Evolutionary conservation across 2,329 filamentous ascomycete genomes (phyloP).

Genomic region (Cucurbitaria berberidis): DNA sequence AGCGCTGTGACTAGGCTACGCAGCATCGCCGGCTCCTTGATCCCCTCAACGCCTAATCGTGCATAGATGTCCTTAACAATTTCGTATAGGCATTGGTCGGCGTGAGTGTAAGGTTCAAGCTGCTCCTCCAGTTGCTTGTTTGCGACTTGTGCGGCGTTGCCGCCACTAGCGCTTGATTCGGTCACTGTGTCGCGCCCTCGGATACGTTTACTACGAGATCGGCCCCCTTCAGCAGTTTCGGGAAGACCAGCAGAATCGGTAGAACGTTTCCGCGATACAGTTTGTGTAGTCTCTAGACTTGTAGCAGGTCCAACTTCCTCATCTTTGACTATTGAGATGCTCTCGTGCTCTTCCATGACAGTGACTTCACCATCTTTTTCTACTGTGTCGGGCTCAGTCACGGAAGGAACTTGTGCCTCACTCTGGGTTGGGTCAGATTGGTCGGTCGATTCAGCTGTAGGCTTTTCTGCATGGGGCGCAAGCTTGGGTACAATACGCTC

Average conservation of each 20-base stretch:
- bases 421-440: constrained; percentile 7
- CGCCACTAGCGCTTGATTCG: constrained; percentile 53
- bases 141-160: constrained; percentile 58
- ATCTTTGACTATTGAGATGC: constrained; percentile 14
- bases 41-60: constrained; percentile 56
- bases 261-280: constrained; percentile 63
- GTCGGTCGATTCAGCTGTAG: constrained; percentile 9
- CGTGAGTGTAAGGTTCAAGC: constrained; percentile 59
- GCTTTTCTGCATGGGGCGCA: constrained; percentile 7
- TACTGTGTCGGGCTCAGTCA: not conserved
- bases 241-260: constrained; percentile 65
- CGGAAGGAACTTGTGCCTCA: not conserved
- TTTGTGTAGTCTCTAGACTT: constrained; percentile 42
- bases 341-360: constrained; percentile 29
- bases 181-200: constrained; percentile 64
- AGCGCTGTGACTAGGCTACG: constrained; percentile 34
- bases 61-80: constrained; percentile 60
- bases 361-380: constrained; percentile 22
- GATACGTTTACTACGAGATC: constrained; percentile 65
- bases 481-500: constrained; percentile 14
- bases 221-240: constrained; percentile 62
- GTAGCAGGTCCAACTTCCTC: constrained; percentile 21
- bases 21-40: constrained; percentile 52
- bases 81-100: constrained; percentile 65
- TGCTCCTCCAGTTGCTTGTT: constrained; percentile 62